Conservation (phyloP, 441 rosid genomes). For the Populus hybrid region DNA sequence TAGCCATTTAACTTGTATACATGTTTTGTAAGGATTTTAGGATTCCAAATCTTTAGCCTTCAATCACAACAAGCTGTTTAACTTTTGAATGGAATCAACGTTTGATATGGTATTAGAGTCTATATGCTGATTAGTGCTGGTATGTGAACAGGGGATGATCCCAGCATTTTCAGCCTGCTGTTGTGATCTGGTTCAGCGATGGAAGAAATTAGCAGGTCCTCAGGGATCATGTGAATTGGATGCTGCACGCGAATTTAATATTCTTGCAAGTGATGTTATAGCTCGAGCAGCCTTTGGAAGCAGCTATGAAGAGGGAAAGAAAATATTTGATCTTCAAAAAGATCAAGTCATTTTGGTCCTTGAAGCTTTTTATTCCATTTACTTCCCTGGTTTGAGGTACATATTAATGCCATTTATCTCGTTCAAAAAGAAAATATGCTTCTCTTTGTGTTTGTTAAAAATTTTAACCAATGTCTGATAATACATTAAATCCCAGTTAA, state of each 20-base stretch:
- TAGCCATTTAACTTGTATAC: background rate
- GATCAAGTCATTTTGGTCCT: conserved; percentile 20
- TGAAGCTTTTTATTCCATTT: too few species aligned
- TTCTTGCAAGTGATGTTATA: conserved; percentile 39
- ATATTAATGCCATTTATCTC: too few species aligned
- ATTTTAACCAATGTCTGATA: too few species aligned
- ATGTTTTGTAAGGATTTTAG: background rate
- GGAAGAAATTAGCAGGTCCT: conserved; percentile 35
- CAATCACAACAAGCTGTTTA: background rate
- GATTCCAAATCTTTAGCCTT: background rate
- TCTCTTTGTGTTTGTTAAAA: too few species aligned
- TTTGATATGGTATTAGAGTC: background rate
- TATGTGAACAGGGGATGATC: conserved; percentile 34
- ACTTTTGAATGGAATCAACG: background rate
- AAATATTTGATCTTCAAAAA: conserved; percentile 40
- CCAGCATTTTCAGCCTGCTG: conserved; percentile 34
- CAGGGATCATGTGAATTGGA: conserved; percentile 39
- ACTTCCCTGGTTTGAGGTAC: too few species aligned
- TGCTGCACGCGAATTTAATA: conserved; percentile 45
- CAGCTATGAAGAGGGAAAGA: conserved; percentile 49
- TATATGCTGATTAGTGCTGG: background rate
- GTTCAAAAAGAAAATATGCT: too few species aligned
- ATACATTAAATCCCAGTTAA: too few species aligned
- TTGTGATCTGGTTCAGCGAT: conserved; percentile 34
- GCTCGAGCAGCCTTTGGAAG: conserved; percentile 52